phyloP scores from a whole-genome alignment of 129 eudicot species.

The Glebionis coronaria region DNA sequence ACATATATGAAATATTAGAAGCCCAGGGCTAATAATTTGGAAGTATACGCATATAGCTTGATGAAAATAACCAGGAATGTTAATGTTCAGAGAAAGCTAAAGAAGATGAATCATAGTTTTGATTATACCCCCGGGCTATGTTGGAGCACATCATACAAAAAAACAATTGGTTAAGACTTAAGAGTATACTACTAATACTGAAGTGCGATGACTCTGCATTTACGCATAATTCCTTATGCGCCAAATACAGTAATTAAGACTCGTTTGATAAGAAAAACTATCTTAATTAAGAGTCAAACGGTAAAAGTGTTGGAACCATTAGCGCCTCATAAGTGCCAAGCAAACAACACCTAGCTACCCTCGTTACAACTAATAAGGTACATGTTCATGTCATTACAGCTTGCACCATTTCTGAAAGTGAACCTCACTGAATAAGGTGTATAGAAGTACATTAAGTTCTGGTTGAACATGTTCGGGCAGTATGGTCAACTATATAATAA shows the following conservation, averaged over 20 bases:
- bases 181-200: background rate
- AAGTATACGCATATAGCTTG: no score
- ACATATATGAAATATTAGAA: no score
- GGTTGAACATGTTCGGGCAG: background rate
- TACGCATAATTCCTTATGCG: background rate
- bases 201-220: background rate
- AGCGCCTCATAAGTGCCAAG: background rate
- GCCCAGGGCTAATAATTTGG: no score
- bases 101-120: no score
- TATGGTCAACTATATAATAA: background rate
- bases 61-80: no score
- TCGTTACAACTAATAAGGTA: background rate
- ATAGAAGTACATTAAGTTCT: background rate
- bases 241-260: background rate
- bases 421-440: background rate
- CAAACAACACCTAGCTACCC: conserved; percentile 6
- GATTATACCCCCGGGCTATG: no score
- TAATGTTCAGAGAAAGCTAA: no score
- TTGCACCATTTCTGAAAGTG: background rate
- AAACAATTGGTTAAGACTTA: no score
- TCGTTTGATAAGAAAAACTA: background rate
- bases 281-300: no score
- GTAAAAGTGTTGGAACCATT: background rate
- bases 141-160: no score
- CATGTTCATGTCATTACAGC: background rate